A percentile compares a stretch with the other conserved stretches of the same genome.
Evolutionary conservation across 2,329 filamentous ascomycete species (phyloP).

Genomic region (Coniosporium uncinatum): DNA sequence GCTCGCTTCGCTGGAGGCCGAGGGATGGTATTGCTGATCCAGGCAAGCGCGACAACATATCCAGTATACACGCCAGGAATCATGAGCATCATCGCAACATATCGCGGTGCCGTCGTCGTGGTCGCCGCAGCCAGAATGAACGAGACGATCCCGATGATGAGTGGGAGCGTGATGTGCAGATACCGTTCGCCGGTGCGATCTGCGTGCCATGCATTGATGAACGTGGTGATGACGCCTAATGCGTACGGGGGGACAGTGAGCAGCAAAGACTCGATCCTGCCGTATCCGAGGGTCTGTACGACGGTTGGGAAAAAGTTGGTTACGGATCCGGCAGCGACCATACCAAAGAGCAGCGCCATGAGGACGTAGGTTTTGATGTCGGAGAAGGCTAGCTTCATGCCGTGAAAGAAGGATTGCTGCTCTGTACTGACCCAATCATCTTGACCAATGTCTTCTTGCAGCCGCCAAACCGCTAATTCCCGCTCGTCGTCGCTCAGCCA

Average conservation of each 20-base stretch:
- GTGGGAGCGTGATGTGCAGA: slow-evolving; percentile 58
- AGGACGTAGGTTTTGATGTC: slow-evolving; percentile 33
- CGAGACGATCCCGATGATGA: slow-evolving; percentile 54
- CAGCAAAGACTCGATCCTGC: slow-evolving; percentile 39
- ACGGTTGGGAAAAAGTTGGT: slow-evolving; percentile 39
- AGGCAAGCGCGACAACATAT: slow-evolving; percentile 59
- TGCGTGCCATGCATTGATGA: slow-evolving; percentile 63
- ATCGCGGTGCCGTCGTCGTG: slow-evolving; percentile 53
- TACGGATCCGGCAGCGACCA: slow-evolving; percentile 29
- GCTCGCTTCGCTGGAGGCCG: slow-evolving; percentile 71
- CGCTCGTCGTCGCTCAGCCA: slow-evolving; percentile 32
- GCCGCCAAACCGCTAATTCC: slow-evolving; percentile 26
- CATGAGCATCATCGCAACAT: slow-evolving; percentile 71
- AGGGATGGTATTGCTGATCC: slow-evolving; percentile 73
- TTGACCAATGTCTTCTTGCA: slow-evolving; percentile 29
- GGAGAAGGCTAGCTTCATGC: slow-evolving; percentile 28
- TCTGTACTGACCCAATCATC: slow-evolving; percentile 29
- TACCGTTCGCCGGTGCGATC: slow-evolving; percentile 68
- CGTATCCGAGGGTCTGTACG: slow-evolving; percentile 33
- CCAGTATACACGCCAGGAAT: slow-evolving; percentile 53
- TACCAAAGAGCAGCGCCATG: slow-evolving; percentile 28
- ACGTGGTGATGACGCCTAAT: slow-evolving; percentile 47
- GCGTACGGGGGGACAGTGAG: slow-evolving; percentile 48
- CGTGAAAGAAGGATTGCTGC: slow-evolving; percentile 28
- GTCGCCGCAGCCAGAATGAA: slow-evolving; percentile 67